Base-by-base conservation (phyloP, 495 filamentous ascomycete species). In the Aspergillus taichungensis region DNA sequence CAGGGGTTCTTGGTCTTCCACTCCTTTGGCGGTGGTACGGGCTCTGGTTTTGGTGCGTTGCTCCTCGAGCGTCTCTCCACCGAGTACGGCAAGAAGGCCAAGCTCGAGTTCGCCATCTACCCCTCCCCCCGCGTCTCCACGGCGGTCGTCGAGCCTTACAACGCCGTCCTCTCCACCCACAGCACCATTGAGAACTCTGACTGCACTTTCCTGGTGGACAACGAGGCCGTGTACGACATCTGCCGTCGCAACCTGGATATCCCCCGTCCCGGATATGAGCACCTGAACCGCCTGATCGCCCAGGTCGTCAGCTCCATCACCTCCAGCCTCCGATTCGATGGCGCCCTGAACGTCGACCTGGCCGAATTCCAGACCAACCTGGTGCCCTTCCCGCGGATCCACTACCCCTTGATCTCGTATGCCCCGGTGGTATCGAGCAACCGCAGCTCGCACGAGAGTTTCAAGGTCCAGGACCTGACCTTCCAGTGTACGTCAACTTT, bases 351-450 rank as follows among this genome's bases (percentile, higher is more conserved):
- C 56, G 88, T 94, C 61, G 88, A 94, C 64, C 66, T 94, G 66
- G 89, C 87, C 68, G 88, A 94, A 64, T 94, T 94, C 78, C 88
- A 94, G 75, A 94, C 88, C 55, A 94, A 94, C 72, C 62, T 94
- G 72, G 88, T 94, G 30, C 88, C 88, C 6, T 94, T 87, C 64
- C 88, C 88, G 10, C 83, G 88, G 66, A 92, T 94, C 57, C 88
- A 94, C 67, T 94, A 90, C 68, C 88, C 88, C 45, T 66, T 94
- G 45, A 90, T 94, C 73, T 84, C 80, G 53, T 94, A 92, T 53
- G 87, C 88, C 8, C 88, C 88, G 3, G 88, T 94, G 53, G 81
- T 94, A 55, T 85, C 82, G 7, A 80, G 78, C 34, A 77, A 80
- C 62, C 87, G 85, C 73, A 87, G 84, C 61, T 80, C 82, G 30